Evolutionary conservation across 2,329 filamentous ascomycete genomes (phyloP).

Genomic region (Colletotrichum eremochloae): DNA sequence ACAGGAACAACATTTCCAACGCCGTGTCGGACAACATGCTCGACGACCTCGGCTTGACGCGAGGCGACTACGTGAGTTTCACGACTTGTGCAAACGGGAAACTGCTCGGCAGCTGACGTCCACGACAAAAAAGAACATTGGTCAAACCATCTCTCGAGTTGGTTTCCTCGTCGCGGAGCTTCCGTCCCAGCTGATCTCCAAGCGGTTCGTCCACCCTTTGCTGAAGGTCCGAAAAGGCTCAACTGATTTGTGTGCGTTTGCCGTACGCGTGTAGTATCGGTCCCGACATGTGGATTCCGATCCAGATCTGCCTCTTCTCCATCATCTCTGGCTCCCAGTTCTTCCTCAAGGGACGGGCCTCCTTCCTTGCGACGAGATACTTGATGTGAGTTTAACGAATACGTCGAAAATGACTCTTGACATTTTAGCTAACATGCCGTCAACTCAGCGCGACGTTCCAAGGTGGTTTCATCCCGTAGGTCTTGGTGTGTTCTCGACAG

Average conservation of each 20-base stretch:
- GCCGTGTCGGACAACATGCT: constrained; percentile 51
- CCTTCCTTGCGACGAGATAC: constrained; percentile 56
- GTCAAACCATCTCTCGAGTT: constrained; percentile 67
- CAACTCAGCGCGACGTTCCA: constrained; percentile 48
- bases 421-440: background rate
- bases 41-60: constrained; percentile 55
- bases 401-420: rapidly evolving
- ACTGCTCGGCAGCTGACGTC: constrained; percentile 11
- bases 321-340: constrained; percentile 39
- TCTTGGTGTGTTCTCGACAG: constrained; percentile 45
- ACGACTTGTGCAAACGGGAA: background rate
- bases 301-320: constrained; percentile 44
- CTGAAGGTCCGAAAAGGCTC: rapidly evolving
- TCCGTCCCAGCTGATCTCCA: constrained; percentile 71
- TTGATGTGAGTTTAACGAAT: constrained; percentile 51
- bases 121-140: constrained; percentile 57
- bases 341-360: constrained; percentile 53
- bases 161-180: constrained; percentile 70
- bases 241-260: background rate
- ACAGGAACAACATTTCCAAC: constrained; percentile 46
- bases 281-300: constrained; percentile 51
- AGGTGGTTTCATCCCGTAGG: constrained; percentile 59
- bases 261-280: constrained; percentile 43
- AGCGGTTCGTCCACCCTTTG: constrained; percentile 58
- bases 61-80: constrained; percentile 48